These are phyloP conservation scores for Leptographium lundbergii DNA, from an alignment of 2,329 filamentous ascomycete genomes.

Conservation along the genomic window DNA sequence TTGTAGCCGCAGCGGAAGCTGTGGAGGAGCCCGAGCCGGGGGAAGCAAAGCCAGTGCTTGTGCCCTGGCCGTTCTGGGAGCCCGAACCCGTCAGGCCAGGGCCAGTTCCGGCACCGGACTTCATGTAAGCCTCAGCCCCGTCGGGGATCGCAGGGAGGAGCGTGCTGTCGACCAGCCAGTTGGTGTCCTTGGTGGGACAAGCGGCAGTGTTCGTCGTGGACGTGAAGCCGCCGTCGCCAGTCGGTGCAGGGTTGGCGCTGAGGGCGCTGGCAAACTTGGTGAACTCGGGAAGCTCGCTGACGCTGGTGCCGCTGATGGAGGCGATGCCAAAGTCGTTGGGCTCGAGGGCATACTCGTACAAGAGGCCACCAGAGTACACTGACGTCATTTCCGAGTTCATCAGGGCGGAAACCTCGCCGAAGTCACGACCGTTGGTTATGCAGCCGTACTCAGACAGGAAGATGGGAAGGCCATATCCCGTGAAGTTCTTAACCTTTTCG, in stretches of 20 bases:
- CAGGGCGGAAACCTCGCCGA: constrained; percentile 65
- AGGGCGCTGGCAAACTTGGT: constrained; percentile 36
- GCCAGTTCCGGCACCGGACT: constrained; percentile 37
- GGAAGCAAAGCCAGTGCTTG: constrained; percentile 29
- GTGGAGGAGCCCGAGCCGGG: constrained; percentile 27
- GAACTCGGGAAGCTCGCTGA: constrained; percentile 52
- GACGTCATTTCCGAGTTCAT: constrained; percentile 73
- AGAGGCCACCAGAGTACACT: constrained; percentile 90
- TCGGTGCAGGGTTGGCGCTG: constrained; percentile 34
- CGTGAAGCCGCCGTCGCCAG: constrained; percentile 35
- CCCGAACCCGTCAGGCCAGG: constrained; percentile 40
- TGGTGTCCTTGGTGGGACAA: constrained; percentile 35
- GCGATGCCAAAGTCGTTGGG: constrained; percentile 72
- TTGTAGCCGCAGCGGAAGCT: constrained; percentile 10
- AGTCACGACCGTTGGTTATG: constrained; percentile 67
- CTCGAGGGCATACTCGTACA: constrained; percentile 89
- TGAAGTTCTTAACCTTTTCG: constrained; percentile 78
- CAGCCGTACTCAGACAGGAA: constrained; percentile 96
- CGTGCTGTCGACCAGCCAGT: constrained; percentile 39
- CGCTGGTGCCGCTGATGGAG: constrained; percentile 40
- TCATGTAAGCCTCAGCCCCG: constrained; percentile 39
- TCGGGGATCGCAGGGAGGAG: constrained; percentile 39
- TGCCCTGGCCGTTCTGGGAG: constrained; percentile 38
- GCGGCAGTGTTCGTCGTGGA: constrained; percentile 31
- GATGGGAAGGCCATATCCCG: constrained; percentile 74